phyloP scores from a whole-genome alignment of 768 basidiomycete genomes.

The Rhodotorula taiwanensis region DNA sequence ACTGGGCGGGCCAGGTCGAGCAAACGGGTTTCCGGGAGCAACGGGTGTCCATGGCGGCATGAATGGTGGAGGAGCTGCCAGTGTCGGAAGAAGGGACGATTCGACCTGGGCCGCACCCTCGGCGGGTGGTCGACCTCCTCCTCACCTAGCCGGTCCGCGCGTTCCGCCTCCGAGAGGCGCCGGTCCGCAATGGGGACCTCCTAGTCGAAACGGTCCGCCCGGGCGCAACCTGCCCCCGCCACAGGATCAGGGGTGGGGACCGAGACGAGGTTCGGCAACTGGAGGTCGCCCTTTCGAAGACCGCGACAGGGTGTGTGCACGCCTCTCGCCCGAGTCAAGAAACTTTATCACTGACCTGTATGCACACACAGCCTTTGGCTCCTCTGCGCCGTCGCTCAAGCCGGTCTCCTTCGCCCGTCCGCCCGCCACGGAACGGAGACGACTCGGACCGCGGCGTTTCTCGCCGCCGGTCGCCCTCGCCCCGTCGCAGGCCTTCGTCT shows the following conservation, averaged over 20 bases:
- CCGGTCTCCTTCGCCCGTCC: not conserved
- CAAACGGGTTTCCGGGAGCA: not conserved
- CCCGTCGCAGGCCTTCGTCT: no score
- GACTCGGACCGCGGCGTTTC: no score
- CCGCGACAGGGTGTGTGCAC: conserved; percentile 1
- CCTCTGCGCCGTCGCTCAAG: not conserved
- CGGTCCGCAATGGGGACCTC: no score
- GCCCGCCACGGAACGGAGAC: no score
- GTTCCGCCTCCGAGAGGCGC: no score
- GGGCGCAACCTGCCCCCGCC: no score
- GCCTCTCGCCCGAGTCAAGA: not conserved
- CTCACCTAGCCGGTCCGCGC: no score
- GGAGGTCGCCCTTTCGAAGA: not conserved
- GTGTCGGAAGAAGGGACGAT: not conserved
- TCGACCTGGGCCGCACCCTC: not conserved
- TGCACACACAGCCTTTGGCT: not conserved
- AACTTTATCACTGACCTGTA: no score
- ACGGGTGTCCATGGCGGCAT: no score
- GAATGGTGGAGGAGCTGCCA: not conserved
- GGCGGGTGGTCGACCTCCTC: not conserved
- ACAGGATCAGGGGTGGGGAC: no score
- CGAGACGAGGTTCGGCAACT: not conserved
- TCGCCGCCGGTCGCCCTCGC: no score
- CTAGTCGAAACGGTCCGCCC: no score
- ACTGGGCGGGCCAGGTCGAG: not conserved